Percentiles rank a stretch among this genome's conserved stretches.
These are phyloP conservation scores for Claviceps digitariae DNA, from an alignment of 2,329 filamentous ascomycete genomes.

Conservation along the genomic window DNA sequence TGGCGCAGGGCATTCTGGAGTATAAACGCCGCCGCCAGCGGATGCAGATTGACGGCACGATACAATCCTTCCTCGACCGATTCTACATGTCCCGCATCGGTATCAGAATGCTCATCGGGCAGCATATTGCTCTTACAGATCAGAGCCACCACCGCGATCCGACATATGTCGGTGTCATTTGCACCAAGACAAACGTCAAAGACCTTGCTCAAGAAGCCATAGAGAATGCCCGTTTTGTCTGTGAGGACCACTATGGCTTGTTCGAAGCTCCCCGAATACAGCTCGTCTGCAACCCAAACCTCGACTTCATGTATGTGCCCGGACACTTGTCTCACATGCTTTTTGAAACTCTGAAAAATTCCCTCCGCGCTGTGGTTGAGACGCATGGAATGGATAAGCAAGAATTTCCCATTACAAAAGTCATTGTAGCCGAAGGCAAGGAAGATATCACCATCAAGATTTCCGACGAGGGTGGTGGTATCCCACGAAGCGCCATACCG, in stretches of 20 bases:
- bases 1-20: slow-evolving; percentile 94
- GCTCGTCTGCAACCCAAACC: slow-evolving; percentile 82
- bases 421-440: slow-evolving; percentile 93
- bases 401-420: slow-evolving; percentile 90
- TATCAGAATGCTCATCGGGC: slow-evolving; percentile 97
- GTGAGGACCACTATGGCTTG: slow-evolving; percentile 94
- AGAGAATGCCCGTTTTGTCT: slow-evolving; percentile 97
- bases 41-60: slow-evolving; percentile 96
- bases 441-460: slow-evolving; percentile 99
- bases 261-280: slow-evolving; percentile 96
- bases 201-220: slow-evolving; percentile 95
- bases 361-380: slow-evolving; percentile 89
- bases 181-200: slow-evolving; percentile 92
- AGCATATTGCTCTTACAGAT: slow-evolving; percentile 94
- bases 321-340: slow-evolving; percentile 99
- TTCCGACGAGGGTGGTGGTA: slow-evolving; percentile 90
- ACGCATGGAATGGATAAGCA: slow-evolving; percentile 90
- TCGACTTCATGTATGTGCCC: slow-evolving; percentile 99
- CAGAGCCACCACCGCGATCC: slow-evolving; percentile 81
- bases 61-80: slow-evolving; percentile 92
- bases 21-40: slow-evolving; percentile 94
- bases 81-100: slow-evolving; percentile 99
- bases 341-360: slow-evolving; percentile 98
- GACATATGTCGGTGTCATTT: slow-evolving; percentile 96
- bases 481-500: slow-evolving; percentile 82